A percentile compares a stretch with the other conserved stretches of the same genome.
Evolutionary conservation across 805 yeast genomes (phyloP).

Genomic region (Starmera caribaea): DNA sequence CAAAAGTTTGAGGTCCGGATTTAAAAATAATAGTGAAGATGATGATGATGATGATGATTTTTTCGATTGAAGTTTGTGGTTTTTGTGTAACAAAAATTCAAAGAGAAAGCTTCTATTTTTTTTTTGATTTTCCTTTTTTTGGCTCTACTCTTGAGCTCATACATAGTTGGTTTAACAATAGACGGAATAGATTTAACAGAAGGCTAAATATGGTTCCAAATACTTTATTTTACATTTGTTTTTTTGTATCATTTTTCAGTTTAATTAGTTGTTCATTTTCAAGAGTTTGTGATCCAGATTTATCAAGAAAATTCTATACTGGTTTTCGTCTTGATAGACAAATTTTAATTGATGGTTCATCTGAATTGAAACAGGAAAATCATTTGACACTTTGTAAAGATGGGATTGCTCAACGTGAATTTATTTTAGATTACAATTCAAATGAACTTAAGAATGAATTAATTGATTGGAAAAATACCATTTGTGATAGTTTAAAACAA

Average conservation of each 20-base stretch:
- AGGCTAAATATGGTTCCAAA: no score
- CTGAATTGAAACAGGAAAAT: slow-evolving; percentile 1
- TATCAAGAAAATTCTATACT: slow-evolving; percentile 2
- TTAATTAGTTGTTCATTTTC: no score
- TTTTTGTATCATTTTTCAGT: no score
- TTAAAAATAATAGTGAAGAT: slow-evolving; percentile 32
- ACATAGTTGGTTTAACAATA: no score
- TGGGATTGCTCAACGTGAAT: slow-evolving; percentile 3
- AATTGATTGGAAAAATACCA: slow-evolving; percentile 10
- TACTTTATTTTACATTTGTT: no score
- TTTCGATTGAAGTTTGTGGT: slow-evolving; percentile 27
- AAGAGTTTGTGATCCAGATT: slow-evolving; percentile 8
- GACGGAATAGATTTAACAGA: no score
- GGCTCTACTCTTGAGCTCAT: no score
- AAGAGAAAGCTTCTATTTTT: no score
- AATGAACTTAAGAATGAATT: background rate
- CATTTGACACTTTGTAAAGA: slow-evolving; percentile 8
- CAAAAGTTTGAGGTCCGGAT: slow-evolving; percentile 38
- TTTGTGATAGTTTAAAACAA: slow-evolving; percentile 2
- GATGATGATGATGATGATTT: slow-evolving; percentile 33
- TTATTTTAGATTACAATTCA: background rate
- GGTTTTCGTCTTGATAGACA: slow-evolving; percentile 11
- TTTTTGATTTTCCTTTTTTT: no score
- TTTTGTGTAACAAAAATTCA: no score
- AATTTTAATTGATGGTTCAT: background rate